These are phyloP conservation scores for Plicaturopsis crispa DNA, from an alignment of 768 basidiomycete genomes.

Conservation along the genomic window DNA sequence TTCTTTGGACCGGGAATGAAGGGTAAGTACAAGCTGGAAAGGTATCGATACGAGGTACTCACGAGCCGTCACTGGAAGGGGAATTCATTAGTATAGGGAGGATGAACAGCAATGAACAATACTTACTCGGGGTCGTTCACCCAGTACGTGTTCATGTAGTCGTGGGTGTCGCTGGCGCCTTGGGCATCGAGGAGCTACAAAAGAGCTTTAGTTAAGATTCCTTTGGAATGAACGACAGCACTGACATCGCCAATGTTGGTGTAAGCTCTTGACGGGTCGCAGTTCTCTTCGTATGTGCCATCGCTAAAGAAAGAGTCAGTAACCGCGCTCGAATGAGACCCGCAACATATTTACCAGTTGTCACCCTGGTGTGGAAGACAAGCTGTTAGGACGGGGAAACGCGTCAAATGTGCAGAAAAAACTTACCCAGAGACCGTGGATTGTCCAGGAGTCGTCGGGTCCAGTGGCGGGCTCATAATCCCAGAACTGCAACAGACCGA, in stretches of 20 bases:
- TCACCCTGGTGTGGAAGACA: conserved; percentile 67
- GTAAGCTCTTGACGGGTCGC: conserved; percentile 38
- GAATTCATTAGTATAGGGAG: too few species aligned
- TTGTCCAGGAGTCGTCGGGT: conserved; percentile 64
- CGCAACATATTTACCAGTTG: too few species aligned
- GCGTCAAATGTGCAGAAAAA: not conserved
- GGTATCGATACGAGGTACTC: too few species aligned
- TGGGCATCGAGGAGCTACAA: conserved; percentile 53
- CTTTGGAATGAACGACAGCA: too few species aligned
- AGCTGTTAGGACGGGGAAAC: conserved; percentile 27
- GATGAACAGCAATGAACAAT: too few species aligned
- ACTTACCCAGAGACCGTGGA: conserved; percentile 46
- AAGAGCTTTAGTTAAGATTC: too few species aligned
- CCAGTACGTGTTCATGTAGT: too few species aligned
- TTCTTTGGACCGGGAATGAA: not conserved
- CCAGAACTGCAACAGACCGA: conserved; percentile 47
- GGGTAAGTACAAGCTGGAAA: too few species aligned
- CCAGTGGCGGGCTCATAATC: conserved; percentile 62
- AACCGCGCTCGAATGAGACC: too few species aligned
- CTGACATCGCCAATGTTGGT: conserved; percentile 23
- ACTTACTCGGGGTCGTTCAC: too few species aligned
- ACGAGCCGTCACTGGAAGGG: too few species aligned
- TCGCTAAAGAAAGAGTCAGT: too few species aligned
- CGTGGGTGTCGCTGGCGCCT: conserved; percentile 49
- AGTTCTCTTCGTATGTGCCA: conserved; percentile 24